These are phyloP conservation scores for Phaeosphaeriaceae sp. DNA, from an alignment of 2,329 filamentous ascomycete genomes.

Conservation along the genomic window DNA sequence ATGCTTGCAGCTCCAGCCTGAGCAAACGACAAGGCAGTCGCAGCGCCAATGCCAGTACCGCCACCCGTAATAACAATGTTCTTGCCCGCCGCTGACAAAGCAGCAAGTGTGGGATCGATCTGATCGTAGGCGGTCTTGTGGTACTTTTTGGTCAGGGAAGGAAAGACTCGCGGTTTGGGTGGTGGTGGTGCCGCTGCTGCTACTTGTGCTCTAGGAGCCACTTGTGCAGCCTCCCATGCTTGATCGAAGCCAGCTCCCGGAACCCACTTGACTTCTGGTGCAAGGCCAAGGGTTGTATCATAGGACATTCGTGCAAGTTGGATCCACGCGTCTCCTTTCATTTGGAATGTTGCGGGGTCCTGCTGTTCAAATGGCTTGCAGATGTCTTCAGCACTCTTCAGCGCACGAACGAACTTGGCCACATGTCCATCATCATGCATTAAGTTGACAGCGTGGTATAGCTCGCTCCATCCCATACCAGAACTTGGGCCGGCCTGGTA, in stretches of 20 bases:
- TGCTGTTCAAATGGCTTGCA: constrained; percentile 7
- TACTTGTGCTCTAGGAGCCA: no score
- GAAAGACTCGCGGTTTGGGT: no score
- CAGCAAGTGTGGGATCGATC: constrained; percentile 31
- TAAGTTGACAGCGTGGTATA: constrained; percentile 15
- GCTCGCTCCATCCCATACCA: no score
- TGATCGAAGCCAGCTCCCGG: no score
- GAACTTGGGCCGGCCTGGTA: no score
- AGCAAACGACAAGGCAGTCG: constrained; percentile 52
- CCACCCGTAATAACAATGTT: constrained; percentile 47
- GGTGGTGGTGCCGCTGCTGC: no score
- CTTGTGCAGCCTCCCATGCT: no score
- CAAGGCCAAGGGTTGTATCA: no score
- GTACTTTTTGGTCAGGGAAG: not conserved
- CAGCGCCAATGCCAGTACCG: constrained; percentile 55
- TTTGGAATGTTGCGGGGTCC: no score
- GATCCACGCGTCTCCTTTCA: no score
- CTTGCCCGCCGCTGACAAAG: constrained; percentile 30
- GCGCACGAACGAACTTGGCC: constrained; percentile 44
- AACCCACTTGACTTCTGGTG: no score
- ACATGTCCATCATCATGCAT: constrained; percentile 47
- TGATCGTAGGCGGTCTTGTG: constrained; percentile 29
- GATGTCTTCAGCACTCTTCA: constrained; percentile 36
- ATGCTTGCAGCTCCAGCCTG: constrained; percentile 52
- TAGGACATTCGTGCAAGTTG: no score